Base-by-base conservation (phyloP, 148 eudicot genomes). In the Rheum nobile region DNA sequence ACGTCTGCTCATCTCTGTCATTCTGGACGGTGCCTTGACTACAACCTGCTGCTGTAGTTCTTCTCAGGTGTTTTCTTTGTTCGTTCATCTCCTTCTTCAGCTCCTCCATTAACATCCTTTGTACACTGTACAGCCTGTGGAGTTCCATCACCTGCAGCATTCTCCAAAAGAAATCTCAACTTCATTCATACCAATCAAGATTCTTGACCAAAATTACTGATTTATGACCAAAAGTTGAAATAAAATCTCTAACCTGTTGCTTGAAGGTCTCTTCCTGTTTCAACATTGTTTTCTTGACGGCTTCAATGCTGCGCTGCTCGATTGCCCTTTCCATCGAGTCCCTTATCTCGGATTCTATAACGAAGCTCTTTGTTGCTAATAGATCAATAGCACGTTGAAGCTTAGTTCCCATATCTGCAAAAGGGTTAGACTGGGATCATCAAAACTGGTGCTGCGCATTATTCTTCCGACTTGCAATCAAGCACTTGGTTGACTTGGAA, bases 371-470 rank as follows among this genome's bases (percentile, higher is more conserved):
- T 76, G 72, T 73, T 54, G 79, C 74, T 72, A 84, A 77, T 28
- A 78, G 76, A 83, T 80, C 71, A 75, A 68, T 77, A 41, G 74
- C 63, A 54, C 22, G 31, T 46, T 82, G 85, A 38, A 84, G 80
- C 71, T 82, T 76, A 63, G 82, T 82, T 84, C 80, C 86, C 90
- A 89, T 87, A 65, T 85, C 90, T 87, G 86, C 83, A 72, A 42
- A 21, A 70, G 46, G 16, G 7, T 42, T 21, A 70, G 46, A 19
- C 43, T n/a, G 10, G 4, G n/a, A 17, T 70, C 72, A 70, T 11
- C 32, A 1, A 26, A 26, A 70, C 39, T 70, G 47, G 43, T 70
- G 28, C 72, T 21, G 29, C 46, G 13, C 50, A 70, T 41, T 38
- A 22, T 70, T 39, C 72, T 35, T 70, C 29, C 1, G 29, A n/a